Evolutionary conservation across 2,329 filamentous ascomycete species (phyloP), one percentile per base, ranked within the genome.

Genomic region (Sclerotinia trifoliorum): DNA sequence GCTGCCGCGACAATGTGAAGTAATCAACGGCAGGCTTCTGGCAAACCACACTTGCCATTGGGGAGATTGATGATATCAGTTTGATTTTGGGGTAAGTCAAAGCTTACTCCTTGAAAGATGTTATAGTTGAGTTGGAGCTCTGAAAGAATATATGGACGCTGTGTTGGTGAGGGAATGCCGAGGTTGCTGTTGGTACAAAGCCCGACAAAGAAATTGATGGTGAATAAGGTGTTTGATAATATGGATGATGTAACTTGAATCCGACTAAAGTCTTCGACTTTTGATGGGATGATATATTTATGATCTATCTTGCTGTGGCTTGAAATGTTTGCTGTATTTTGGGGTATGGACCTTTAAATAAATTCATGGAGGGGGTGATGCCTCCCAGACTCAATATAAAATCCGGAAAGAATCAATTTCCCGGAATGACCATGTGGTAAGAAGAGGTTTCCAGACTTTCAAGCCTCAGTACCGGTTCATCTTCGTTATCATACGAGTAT

Each of bases 11-110:
- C 29, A 69, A 60, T 56, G 72, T 67, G 58, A 70, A 73, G 52
- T 71, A 73, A 65, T 73, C 71, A 57, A 70, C 67, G 54, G 67
- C 66, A 65, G 70, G 69, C 49, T 63, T 62, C 56, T 71, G 70
- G 52, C 70, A 68, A 60, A 66, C 46, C 57, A 44, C 68, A 70
- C 57, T 70, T 62, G 69, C 71, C 69, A 73, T 73, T 66, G 62
- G 54, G 39, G 49, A 64, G 35, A 54, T 61, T 46, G 42, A 58
- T 54, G 61, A 39, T 54, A 26, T 29, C 26, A 62, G 21, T 44
- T 56, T 39, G 10, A 32, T 39, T 55, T 48, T 29, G 56, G 17
- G 55, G 51, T 56, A 68, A 68, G 66, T 68, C 62, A n/a, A 65
- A 65, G 52, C 66, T 56, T 68, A 68, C 66, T 54, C 49, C 66